phyloP scores from a whole-genome alignment of 2,329 filamentous ascomycete species.

The Fonsecaea nubica region DNA sequence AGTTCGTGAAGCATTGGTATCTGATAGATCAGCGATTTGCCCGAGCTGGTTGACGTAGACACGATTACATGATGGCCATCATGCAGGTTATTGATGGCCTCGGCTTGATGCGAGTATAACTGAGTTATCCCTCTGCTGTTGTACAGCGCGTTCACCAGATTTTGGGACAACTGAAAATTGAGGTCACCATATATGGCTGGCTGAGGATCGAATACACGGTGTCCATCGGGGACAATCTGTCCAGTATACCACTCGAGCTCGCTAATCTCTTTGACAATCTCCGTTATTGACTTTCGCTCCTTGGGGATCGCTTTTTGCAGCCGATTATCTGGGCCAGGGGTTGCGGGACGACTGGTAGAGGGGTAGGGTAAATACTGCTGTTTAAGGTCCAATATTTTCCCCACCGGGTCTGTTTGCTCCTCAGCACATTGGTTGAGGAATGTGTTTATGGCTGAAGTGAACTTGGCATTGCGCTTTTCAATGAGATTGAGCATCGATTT shows the following conservation, averaged over 20 bases:
- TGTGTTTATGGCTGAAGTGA: conserved; percentile 73
- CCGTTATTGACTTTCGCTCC: conserved; percentile 78
- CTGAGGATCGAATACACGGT: conserved; percentile 88
- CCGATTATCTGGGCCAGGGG: conserved; percentile 51
- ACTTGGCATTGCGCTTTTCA: conserved; percentile 86
- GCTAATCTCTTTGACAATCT: conserved; percentile 85
- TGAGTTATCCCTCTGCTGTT: conserved; percentile 86
- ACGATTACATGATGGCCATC: conserved; percentile 87
- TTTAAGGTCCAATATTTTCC: conserved; percentile 66
- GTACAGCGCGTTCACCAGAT: conserved; percentile 93
- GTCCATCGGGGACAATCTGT: conserved; percentile 91
- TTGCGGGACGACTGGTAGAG: conserved; percentile 48
- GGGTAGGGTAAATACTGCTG: conserved; percentile 68
- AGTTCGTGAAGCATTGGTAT: conserved; percentile 87
- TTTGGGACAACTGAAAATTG: conserved; percentile 84
- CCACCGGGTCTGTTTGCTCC: conserved; percentile 69
- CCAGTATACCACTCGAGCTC: conserved; percentile 84
- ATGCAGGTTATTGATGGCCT: conserved; percentile 87
- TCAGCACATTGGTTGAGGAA: conserved; percentile 78
- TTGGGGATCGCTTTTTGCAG: conserved; percentile 74
- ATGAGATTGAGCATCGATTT: conserved; percentile 90
- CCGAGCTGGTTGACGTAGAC: conserved; percentile 92
- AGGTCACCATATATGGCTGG: conserved; percentile 81
- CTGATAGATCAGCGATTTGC: conserved; percentile 98
- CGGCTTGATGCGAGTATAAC: conserved; percentile 89